A percentile compares a stretch with the other conserved stretches of the same genome.
Evolutionary conservation across 306 rosid genomes (phyloP).

Genomic region (Medicago lupulina): DNA sequence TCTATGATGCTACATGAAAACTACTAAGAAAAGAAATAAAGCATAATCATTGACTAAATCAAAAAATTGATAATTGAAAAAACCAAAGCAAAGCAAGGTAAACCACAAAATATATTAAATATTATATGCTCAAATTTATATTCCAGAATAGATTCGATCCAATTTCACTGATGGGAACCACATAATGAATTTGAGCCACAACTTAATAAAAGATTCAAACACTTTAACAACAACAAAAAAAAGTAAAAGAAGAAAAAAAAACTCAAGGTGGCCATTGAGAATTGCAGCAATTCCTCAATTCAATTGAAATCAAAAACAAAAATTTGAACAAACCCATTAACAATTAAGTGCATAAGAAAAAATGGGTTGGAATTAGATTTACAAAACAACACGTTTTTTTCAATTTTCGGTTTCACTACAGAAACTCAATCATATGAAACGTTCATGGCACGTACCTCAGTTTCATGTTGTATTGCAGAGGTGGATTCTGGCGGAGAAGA

Average conservation of each 20-base stretch:
- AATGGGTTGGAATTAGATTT: slow-evolving; percentile 48
- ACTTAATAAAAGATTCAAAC: slow-evolving; percentile 7
- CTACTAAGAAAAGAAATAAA: slow-evolving; percentile 21
- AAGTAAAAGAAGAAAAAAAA: background rate
- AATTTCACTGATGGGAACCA: slow-evolving; percentile 31
- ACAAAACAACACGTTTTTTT: slow-evolving; percentile 14
- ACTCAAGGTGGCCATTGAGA: background rate
- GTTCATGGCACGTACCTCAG: slow-evolving; percentile 51
- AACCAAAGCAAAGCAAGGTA: slow-evolving; percentile 37
- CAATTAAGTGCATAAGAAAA: slow-evolving; percentile 36
- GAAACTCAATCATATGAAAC: background rate
- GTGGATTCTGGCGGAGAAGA: slow-evolving; percentile 42
- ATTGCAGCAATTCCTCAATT: slow-evolving; percentile 14
- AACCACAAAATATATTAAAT: slow-evolving; percentile 41
- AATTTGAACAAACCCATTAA: slow-evolving; percentile 42
- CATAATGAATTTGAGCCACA: slow-evolving; percentile 36
- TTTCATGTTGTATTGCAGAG: slow-evolving; percentile 35
- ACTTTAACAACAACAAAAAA: background rate
- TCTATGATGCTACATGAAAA: slow-evolving; percentile 38
- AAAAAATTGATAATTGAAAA: slow-evolving; percentile 27
- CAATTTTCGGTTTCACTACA: background rate
- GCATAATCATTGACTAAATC: slow-evolving; percentile 28
- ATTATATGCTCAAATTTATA: slow-evolving; percentile 34
- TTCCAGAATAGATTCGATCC: slow-evolving; percentile 36
- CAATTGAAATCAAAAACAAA: slow-evolving; percentile 8